phyloP scores from a whole-genome alignment of 1,139 yeast species.

The Pichia cactophila region DNA sequence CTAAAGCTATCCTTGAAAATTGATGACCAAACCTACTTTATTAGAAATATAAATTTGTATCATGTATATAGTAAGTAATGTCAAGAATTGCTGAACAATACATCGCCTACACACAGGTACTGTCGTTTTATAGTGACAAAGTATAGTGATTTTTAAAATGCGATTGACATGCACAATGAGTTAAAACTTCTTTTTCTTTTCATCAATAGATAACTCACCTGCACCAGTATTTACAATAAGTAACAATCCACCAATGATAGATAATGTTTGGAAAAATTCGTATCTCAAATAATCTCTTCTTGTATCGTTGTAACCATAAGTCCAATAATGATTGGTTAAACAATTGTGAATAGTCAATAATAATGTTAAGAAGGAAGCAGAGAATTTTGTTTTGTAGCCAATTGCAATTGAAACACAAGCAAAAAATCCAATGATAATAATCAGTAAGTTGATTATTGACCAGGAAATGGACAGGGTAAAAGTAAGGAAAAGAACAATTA shows the following conservation, averaged over 20 bases:
- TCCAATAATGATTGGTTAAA: conserved; percentile 86
- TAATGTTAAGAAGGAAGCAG: conserved; percentile 73
- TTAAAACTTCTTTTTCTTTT: conserved; percentile 88
- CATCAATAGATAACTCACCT: conserved; percentile 88
- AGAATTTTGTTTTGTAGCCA: conserved; percentile 88
- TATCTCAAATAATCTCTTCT: conserved; percentile 86
- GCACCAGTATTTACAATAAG: conserved; percentile 95
- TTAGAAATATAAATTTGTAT: background rate
- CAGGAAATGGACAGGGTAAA: conserved; percentile 75
- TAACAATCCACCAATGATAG: conserved; percentile 90
- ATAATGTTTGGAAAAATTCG: conserved; percentile 90
- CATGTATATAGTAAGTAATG: background rate
- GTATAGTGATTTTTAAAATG: background rate
- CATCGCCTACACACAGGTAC: background rate
- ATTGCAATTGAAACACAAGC: conserved; percentile 77
- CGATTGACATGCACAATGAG: too few species aligned
- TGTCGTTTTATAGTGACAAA: background rate
- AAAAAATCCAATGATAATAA: conserved; percentile 62
- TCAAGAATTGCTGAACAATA: too few species aligned
- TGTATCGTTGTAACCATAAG: conserved; percentile 58
- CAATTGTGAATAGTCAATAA: conserved; percentile 71
- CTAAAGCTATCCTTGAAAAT: conserved; percentile 31
- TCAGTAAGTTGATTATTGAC: conserved; percentile 58
- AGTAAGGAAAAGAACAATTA: conserved; percentile 79
- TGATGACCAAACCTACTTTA: background rate